A percentile compares a stretch with the other conserved stretches of the same genome.
These are phyloP conservation scores for Santalum album DNA, from an alignment of 164 flowering plant species.

Conservation along the genomic window DNA sequence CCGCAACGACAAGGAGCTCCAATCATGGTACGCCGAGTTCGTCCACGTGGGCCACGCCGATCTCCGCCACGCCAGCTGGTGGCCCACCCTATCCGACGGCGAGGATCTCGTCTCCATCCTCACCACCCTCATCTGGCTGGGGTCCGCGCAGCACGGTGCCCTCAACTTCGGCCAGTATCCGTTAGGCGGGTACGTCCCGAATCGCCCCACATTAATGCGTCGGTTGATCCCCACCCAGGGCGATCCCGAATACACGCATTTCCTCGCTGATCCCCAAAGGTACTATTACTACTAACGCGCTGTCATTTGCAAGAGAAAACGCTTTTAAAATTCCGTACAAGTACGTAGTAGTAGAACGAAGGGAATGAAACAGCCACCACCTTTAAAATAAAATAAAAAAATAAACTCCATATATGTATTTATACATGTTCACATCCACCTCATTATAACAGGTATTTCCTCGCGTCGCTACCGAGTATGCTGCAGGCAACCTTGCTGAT, in stretches of 20 bases:
- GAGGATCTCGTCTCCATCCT: constrained; percentile 55
- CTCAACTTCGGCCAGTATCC: constrained; percentile 96
- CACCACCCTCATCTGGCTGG: constrained; percentile 88
- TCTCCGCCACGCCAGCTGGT: constrained; percentile 54
- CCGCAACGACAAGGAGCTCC: constrained; percentile 64
- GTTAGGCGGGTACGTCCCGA: constrained; percentile 87
- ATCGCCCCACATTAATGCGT: constrained; percentile 38
- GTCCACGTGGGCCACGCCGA: constrained; percentile 80
- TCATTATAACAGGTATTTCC: no score
- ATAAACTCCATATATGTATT: no score
- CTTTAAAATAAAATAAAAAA: no score
- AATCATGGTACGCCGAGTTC: constrained; percentile 81
- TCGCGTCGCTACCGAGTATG: constrained; percentile 58
- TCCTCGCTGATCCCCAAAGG: constrained; percentile 58
- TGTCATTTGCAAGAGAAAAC: no score
- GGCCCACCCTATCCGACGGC: constrained; percentile 49
- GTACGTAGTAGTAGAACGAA: no score
- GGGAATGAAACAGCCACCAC: no score
- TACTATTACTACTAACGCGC: constrained; percentile 19
- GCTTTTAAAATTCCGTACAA: no score
- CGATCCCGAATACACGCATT: constrained; percentile 20
- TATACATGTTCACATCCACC: no score
- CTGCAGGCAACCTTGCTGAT: constrained; percentile 67
- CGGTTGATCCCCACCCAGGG: no score
- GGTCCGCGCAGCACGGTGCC: constrained; percentile 92